Base-by-base conservation (phyloP, 2,329 filamentous ascomycete species). In the Talaromyces piceae region DNA sequence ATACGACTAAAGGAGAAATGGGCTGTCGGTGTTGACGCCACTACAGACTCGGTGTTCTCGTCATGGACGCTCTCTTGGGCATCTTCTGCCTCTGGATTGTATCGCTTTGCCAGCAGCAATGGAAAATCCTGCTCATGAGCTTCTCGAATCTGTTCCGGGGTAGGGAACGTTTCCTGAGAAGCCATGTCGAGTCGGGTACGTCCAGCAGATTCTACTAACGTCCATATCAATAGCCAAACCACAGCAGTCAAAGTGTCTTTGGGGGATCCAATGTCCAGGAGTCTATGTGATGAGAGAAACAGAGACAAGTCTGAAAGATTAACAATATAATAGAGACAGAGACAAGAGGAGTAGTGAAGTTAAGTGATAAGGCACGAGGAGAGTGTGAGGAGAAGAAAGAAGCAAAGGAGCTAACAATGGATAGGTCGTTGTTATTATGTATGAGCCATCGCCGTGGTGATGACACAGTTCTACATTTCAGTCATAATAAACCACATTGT, bases 1-100 rank as follows among this genome's bases (percentile, higher is more conserved):
- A 33, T 49, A 6, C 47, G 51, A 26, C 41, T 25, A 11, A 53
- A 49, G 5, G 51, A 53, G n/a, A 49, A 49, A 22, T 43, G 6
- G 16, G 47, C 25, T 23, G 41, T 45, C 2, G 45, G 26, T 23
- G 41, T 31, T 16, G 30, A 25, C 4, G 18, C 11, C 8, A 41
- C 22, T 11, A 30, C 23, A 6, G 46, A 20, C 12, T 13, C 18
- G 18, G 23, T 22, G 18, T 25, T 27, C 12, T 30, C 47, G 22
- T 28, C 8, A 7, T 18, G 12, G 8, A 41, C 20, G 11, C 48
- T 31, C 11, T 41, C 41, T 20, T 16, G 39, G 41, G 25, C 13
- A 45, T 47, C 25, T 16, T 41, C 37, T 20, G 33, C 23, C 31
- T 46, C 47, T 4, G 47, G 51, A 16, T 41, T 23, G 13, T 49